Base-by-base conservation (phyloP, 345 rosid genomes). In the Euphorbia peplus region DNA sequence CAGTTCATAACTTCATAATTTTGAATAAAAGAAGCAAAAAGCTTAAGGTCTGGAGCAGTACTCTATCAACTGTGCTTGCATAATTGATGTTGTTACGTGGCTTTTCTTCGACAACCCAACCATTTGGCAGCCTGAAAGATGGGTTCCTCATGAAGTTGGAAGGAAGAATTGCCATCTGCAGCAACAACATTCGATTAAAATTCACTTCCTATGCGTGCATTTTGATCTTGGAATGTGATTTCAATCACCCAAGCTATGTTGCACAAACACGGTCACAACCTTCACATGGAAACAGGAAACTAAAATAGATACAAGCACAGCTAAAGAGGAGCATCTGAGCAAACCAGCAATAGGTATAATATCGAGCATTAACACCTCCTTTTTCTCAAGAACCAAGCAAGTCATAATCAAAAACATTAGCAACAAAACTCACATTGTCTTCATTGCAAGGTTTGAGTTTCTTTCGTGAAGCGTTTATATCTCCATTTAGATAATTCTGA, bases 401-500 rank as follows among this genome's bases (percentile, higher is more conserved):
- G 53, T 22, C 11, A 57, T 14, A 19, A 44, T 32, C 44, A 51
- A 29, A 63, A 8, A 55, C 46, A 5, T 44, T 25, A 47, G 26
- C 32, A 54, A 1, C 13, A 28, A 53, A 55, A 61, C 83, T 77
- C 72, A 74, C 82, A 47, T 65, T 41, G 14, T 44, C 35, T 42
- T 57, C 21, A 50, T 63, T 32, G 55, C 70, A 60, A 55, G 55
- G 35, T 18, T 61, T 67, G 63, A 44, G 4, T 56, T 60, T 66
- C 42, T 28, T 59, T 24, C 32, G 7, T 14, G 63, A 8, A 53
- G 11, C 66, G 32, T 72, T 47, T 53, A 54, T 68, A 15, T 57
- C 69, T 24, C 53, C 73, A n/a, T 15, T 79, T 14, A 85, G 79
- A 75, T 86, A 74, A 53, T 77, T 83, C 75, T 86, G 80, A 53